Conservation (phyloP, 352 stramenopile genomes). For the Phytopythium sindhum region DNA sequence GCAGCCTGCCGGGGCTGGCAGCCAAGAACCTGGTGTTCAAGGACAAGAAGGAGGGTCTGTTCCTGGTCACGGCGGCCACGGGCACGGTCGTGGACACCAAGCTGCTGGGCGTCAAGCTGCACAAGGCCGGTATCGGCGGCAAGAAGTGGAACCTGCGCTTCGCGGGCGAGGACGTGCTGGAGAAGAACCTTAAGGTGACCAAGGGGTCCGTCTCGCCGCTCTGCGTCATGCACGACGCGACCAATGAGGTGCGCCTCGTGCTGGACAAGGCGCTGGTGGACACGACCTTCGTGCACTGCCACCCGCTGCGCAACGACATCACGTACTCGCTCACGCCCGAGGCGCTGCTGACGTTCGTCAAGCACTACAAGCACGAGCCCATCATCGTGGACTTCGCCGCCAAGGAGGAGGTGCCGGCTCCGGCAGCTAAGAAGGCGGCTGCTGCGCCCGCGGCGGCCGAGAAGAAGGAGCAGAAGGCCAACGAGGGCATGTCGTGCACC, state of each 20-base stretch:
- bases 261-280: constrained; percentile 91
- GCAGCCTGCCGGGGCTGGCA: constrained; percentile 78
- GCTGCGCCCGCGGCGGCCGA: constrained; percentile 44
- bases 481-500: constrained; percentile 87
- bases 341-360: constrained; percentile 85
- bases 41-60: constrained; percentile 97
- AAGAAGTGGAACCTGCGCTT: constrained; percentile 94
- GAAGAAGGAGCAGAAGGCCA: constrained; percentile 77
- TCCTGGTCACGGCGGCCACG: constrained; percentile 89
- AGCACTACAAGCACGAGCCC: constrained; percentile 85
- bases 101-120: constrained; percentile 82
- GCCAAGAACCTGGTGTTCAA: constrained; percentile 98
- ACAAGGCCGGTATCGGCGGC: constrained; percentile 55
- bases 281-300: constrained; percentile 71
- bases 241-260: constrained; percentile 84
- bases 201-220: constrained; percentile 94
- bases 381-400: constrained; percentile 87
- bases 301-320: constrained; percentile 93
- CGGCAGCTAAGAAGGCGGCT: constrained; percentile 14
- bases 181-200: constrained; percentile 82
- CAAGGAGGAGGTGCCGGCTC: constrained; percentile 18
- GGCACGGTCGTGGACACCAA: constrained; percentile 91
- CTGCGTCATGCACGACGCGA: constrained; percentile 87
- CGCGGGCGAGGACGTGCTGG: constrained; percentile 84
- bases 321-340: constrained; percentile 79